Base-by-base conservation (phyloP, 1,284 basidiomycete species). In the Melampsora americana region DNA sequence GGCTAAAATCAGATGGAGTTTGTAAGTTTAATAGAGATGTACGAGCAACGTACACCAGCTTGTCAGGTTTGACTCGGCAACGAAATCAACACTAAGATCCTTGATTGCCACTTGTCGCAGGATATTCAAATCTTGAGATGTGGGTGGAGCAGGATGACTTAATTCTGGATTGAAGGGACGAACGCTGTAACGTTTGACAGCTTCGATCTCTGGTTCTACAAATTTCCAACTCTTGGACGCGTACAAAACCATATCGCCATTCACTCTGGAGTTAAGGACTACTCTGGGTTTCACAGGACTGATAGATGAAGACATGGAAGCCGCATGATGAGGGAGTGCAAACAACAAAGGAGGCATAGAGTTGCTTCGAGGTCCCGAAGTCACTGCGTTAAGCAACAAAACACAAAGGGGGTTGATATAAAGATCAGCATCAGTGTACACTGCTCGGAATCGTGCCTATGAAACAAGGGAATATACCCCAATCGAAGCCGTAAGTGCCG, bases 291-390 rank as follows among this genome's bases (percentile, higher is more conserved):
- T 69, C 0, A 76, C 66, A 30, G 66, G 30, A n/a, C 56, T 62
- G 28, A 26, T 64, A n/a, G 39, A 28, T 46, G 66, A 66, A 1
- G 44, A 35, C 60, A 76, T 61, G 26, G 72, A 64, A 44, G 66
- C 66, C 16, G 68, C 50, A 44, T 76, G 73, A 56, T 76, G 73
- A 44, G 73, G 73, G 20, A 76, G 53, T 35, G 66, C 66, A 64
- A 76, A 76, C 35, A 76, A 32, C 60, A 76, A 69, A 1, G 73
- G 66, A 44, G 23, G 28, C n/a, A 20, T 56, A 20, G 14, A 26
- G 9, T 48, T 30, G 1, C 35, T 32, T 26, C 73, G 59, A 64
- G 73, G 73, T 14, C 73, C 73, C 39, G 39, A 20, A 48, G 73
- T 69, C 26, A 62, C 73, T 76, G 20, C 5, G 39, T 48, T 9